Conservation (phyloP, 2,329 filamentous ascomycete species). For the Diplodia sapinea region DNA sequence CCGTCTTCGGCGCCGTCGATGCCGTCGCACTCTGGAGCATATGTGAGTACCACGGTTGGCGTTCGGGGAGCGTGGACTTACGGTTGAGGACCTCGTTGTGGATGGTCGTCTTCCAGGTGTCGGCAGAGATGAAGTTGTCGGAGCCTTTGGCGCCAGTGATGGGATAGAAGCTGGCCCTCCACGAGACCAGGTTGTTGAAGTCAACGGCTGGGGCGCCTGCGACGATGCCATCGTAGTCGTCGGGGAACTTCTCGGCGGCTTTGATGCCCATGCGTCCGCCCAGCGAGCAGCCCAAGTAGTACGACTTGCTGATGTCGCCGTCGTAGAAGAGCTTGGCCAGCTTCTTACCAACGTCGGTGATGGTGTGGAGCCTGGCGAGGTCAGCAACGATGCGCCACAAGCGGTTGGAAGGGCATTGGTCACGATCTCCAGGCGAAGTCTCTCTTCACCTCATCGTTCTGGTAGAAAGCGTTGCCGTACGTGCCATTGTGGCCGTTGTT, state of each 20-base stretch:
- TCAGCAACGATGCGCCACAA: background rate
- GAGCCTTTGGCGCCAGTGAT: conserved; percentile 39
- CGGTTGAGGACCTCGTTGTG: conserved; percentile 52
- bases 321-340: conserved; percentile 51
- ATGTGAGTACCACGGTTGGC: background rate
- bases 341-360: conserved; percentile 49
- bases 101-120: conserved; percentile 50
- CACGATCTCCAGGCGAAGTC: conserved; percentile 56
- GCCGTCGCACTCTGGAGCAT: conserved; percentile 52
- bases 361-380: conserved; percentile 46
- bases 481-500: conserved; percentile 54
- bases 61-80: background rate
- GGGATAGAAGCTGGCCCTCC: conserved; percentile 43
- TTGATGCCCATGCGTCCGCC: conserved; percentile 51
- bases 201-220: conserved; percentile 44
- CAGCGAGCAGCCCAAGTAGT: conserved; percentile 47
- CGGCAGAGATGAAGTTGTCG: conserved; percentile 48
- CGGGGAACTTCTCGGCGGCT: conserved; percentile 43
- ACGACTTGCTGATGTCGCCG: conserved; percentile 48
- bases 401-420: background rate
- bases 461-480: conserved; percentile 54
- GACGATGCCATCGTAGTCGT: conserved; percentile 47
- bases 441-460: conserved; percentile 49
- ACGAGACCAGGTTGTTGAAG: conserved; percentile 45
- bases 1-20: conserved; percentile 58